Base-by-base conservation (phyloP, 768 basidiomycete genomes). In the Lactarius trivialis region DNA sequence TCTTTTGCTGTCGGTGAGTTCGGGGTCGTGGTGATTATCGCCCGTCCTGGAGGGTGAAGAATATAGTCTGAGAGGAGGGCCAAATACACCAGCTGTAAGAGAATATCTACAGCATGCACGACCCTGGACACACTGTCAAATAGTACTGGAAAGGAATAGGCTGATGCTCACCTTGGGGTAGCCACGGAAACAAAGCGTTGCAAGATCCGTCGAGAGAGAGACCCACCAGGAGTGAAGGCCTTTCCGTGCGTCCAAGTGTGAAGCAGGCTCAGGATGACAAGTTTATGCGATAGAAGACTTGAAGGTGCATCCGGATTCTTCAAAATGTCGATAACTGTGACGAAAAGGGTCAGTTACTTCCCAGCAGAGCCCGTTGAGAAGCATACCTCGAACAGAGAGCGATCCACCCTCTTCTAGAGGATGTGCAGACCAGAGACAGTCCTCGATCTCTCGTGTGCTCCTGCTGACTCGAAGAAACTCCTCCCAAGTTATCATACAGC, bases 391-490 rank as follows among this genome's bases (percentile, higher is more conserved):
- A 12, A 70, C 50, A 9, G 60, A 63, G 19, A 28, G 21, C 3
- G 26, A 30, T n/a, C 58, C 60, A 1, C 64, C 68, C 15, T 74
- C 70, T 51, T 74, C 70, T 30, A 74, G 59, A 3, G 73, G 73
- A 60, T 82, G 82, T 11, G 69, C 60, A 6, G 73, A 72, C 83
- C 83, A 85, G 30, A 85, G 69, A 15, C 79, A 73, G 5, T 75
- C 73, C 55, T 82, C 75, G 19, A 85, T 72, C 57, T 84, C 79
- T 26, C 67, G 68, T 9, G 73, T 64, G 26, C 70, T 73, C 19
- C 77, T 76, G 56, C 76, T 75, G 21, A 73, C 75, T 17, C 70
- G 64, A 11, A 84, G 71, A 67, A 81, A 84, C 17, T 69, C 60
- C 6, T 68, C 65, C 82, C 82, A 83, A 2, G 77, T 58, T 8